Evolutionary conservation across 371 early-diverging fungal genomes (phyloP), one percentile per base, ranked within the genome.

Genomic region (Mucor saturninus): DNA sequence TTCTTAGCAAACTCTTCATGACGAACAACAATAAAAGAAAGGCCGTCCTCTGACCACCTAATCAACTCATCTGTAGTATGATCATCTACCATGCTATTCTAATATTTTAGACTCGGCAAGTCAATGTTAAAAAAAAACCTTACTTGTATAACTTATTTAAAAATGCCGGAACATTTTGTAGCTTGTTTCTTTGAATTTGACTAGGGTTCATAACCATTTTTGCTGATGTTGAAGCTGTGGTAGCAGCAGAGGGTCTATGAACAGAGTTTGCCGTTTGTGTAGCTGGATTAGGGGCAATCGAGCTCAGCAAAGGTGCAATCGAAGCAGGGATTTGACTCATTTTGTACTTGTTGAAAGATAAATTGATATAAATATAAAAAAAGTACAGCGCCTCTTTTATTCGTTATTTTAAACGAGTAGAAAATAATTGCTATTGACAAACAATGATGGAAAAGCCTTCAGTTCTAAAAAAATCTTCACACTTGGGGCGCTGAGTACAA

Each of bases 101-200:
- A 14, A 48, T 21, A 38, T 15, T 30, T 13, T 32, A 46, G 31
- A 30, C 3, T 40, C 54, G 51, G 42, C 38, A 10, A 55, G 54
- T 38, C 35, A 35, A 8, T 35, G 35, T 35, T 35, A 6, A 35
- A 35, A 6, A 35, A 35, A 35, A 35, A 6, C 35, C 74, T 67
- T 81, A 86, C 87, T 83, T 84, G 85, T 93, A 94, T 5, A 95
- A 85, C 74, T 95, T 95, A 72, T 93, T 93, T 43, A 95, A 72
- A 67, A 95, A 95, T 1, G 93, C 93, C 0, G 95, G 93, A 26
- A 95, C 92, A 48, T 84, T 90, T 61, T 84, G 87, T 35, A 77
- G 45, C 48, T 77, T 77, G 10, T 66, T 64, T 42, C 74, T 56
- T 57, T 74, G 72, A 26, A 69, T 59, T 57, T 71, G 71, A 37